These are phyloP conservation scores for Aspergillus neotritici DNA, from an alignment of 2,329 filamentous ascomycete genomes.

Conservation along the genomic window DNA sequence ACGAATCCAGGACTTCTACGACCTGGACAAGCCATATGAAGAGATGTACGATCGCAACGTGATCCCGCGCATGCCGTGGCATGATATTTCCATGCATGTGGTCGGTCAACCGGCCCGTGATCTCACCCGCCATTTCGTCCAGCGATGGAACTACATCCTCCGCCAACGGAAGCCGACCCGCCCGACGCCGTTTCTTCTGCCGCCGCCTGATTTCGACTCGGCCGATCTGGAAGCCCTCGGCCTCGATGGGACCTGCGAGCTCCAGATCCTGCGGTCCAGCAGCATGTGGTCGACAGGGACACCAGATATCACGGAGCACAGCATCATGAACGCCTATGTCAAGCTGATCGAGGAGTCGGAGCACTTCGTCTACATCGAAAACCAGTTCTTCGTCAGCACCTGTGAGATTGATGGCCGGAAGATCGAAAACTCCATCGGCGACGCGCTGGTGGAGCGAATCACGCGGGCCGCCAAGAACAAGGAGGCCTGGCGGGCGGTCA, in stretches of 20 bases:
- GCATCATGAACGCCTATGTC: conserved; percentile 91
- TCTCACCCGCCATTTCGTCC: conserved; percentile 90
- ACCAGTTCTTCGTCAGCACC: conserved; percentile 96
- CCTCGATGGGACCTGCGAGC: conserved; percentile 88
- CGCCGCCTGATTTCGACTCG: conserved; percentile 83
- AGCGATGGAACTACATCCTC: conserved; percentile 95
- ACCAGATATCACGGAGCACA: conserved; percentile 75
- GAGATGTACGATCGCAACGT: conserved; percentile 96
- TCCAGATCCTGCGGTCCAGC: conserved; percentile 89
- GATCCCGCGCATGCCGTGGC: conserved; percentile 94
- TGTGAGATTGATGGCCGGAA: conserved; percentile 80
- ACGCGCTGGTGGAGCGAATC: conserved; percentile 88
- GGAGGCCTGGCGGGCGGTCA: conserved; percentile 84
- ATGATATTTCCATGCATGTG: conserved; percentile 96
- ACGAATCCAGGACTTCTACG: conserved; percentile 89
- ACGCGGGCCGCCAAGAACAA: conserved; percentile 75
- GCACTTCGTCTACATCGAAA: conserved; percentile 97
- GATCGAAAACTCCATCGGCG: conserved; percentile 89
- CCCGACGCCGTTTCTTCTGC: conserved; percentile 86
- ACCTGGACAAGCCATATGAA: conserved; percentile 87
- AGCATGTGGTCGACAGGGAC: conserved; percentile 89
- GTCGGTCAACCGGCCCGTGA: conserved; percentile 93
- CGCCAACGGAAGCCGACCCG: conserved; percentile 88
- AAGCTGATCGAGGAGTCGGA: conserved; percentile 93
- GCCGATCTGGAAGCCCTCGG: conserved; percentile 83